phyloP scores from a whole-genome alignment of 2,329 filamentous ascomycete species.

The Penicillium sp. region DNA sequence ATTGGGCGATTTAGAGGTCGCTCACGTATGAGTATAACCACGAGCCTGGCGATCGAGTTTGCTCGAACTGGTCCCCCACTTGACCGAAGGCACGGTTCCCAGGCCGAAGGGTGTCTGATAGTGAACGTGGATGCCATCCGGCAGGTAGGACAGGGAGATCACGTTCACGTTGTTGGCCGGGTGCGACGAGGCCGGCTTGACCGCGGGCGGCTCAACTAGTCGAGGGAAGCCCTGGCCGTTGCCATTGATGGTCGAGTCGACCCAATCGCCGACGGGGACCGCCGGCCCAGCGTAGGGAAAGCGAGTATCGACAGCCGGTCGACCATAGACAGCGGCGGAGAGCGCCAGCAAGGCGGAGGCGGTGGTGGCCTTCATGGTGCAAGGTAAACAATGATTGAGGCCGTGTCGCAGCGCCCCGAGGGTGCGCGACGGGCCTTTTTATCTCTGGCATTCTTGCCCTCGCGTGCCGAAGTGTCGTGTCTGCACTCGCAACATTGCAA shows the following conservation, averaged over 20 bases:
- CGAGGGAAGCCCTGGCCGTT: slow-evolving; percentile 54
- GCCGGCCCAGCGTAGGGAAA: slow-evolving; percentile 51
- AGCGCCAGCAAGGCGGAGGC: slow-evolving; percentile 23
- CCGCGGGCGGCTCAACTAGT: slow-evolving; percentile 51
- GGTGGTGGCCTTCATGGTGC: slow-evolving; percentile 23
- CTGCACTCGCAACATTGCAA: no score
- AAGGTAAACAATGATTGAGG: no score
- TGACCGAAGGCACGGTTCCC: slow-evolving; percentile 44
- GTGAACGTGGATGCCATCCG: slow-evolving; percentile 52
- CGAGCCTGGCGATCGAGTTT: slow-evolving; percentile 37
- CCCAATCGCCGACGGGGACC: slow-evolving; percentile 53
- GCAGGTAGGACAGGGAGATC: slow-evolving; percentile 50
- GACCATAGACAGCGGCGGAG: slow-evolving; percentile 21
- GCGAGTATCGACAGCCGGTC: slow-evolving; percentile 41
- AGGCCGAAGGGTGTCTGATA: slow-evolving; percentile 55
- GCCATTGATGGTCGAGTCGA: slow-evolving; percentile 50
- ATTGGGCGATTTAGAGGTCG: slow-evolving; percentile 1
- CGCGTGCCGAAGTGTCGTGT: no score
- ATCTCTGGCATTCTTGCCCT: no score
- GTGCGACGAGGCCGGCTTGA: slow-evolving; percentile 44
- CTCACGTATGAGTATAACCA: slow-evolving; percentile 45
- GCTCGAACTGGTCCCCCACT: slow-evolving; percentile 42
- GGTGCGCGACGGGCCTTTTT: no score
- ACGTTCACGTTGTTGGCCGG: slow-evolving; percentile 56
- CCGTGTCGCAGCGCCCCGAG: no score